phyloP scores from a whole-genome alignment of 108 stramenopile genomes.

The Bacterosira constricta region DNA sequence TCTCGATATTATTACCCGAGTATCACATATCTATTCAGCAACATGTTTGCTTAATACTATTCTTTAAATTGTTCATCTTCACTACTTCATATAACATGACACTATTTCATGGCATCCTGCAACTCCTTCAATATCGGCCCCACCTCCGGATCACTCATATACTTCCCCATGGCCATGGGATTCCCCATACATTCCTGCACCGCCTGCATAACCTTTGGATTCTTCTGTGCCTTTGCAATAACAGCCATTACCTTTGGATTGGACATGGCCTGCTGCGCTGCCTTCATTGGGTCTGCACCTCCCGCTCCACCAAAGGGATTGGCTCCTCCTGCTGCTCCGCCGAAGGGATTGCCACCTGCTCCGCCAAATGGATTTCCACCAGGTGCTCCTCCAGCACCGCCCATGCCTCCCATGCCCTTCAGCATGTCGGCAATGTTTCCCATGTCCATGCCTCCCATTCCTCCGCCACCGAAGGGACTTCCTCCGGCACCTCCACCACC shows the following conservation, averaged over 20 bases:
- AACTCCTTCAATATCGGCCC: conserved; percentile 69
- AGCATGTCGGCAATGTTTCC: conserved; percentile 75
- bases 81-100: not conserved
- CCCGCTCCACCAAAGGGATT: conserved; percentile 48
- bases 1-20: too few species aligned
- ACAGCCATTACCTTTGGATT: conserved; percentile 80
- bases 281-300: conserved; percentile 62
- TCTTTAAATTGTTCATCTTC: too few species aligned
- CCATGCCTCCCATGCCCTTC: conserved; percentile 70
- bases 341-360: conserved; percentile 51
- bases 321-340: conserved; percentile 30
- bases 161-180: conserved; percentile 80
- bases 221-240: conserved; percentile 71
- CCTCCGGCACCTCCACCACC: conserved; percentile 18
- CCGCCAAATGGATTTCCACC: conserved; percentile 48
- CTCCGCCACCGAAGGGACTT: too few species aligned
- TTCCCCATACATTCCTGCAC: conserved; percentile 89
- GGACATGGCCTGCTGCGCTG: conserved; percentile 80
- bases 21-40: too few species aligned
- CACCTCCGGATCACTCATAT: conserved; percentile 83
- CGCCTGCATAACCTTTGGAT: conserved; percentile 67
- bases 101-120: conserved; percentile 54
- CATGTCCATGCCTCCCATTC: conserved; percentile 71
- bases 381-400: conserved; percentile 14
- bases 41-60: too few species aligned